A percentile compares a stretch with the other conserved stretches of the same genome.
These are phyloP conservation scores for Didymellaceae sp. DNA, from an alignment of 2,329 filamentous ascomycete genomes.

Conservation along the genomic window DNA sequence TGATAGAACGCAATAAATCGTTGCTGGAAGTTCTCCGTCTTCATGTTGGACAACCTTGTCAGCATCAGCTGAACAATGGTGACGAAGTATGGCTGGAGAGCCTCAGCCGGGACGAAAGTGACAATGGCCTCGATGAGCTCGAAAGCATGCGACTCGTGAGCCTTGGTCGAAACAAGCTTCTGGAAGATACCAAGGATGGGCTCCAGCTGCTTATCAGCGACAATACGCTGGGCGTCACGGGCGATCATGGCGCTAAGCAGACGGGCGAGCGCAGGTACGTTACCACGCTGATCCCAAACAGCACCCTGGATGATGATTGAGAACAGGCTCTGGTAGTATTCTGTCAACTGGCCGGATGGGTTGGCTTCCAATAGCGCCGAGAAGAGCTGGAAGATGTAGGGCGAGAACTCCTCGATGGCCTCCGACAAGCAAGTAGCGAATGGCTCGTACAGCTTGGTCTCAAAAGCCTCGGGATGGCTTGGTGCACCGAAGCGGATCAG, in stretches of 20 bases:
- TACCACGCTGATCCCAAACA: constrained; percentile 91
- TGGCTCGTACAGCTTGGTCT: constrained; percentile 80
- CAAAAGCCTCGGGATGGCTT: constrained; percentile 73
- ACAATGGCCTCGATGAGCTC: constrained; percentile 87
- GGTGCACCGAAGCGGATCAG: constrained; percentile 78
- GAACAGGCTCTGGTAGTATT: constrained; percentile 81
- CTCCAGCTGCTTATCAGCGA: constrained; percentile 81
- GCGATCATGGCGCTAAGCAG: constrained; percentile 84
- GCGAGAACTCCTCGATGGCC: constrained; percentile 91
- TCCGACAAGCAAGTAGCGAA: constrained; percentile 81
- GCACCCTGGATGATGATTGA: constrained; percentile 78
- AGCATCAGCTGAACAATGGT: constrained; percentile 84
- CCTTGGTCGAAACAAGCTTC: constrained; percentile 80
- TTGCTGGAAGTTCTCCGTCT: constrained; percentile 81
- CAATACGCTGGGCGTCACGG: constrained; percentile 74
- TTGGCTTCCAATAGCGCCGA: constrained; percentile 89
- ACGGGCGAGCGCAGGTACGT: constrained; percentile 87
- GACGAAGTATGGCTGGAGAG: constrained; percentile 77
- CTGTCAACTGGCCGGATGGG: constrained; percentile 76
- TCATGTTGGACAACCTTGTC: constrained; percentile 72
- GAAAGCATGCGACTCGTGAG: constrained; percentile 84
- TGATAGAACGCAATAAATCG: constrained; percentile 96
- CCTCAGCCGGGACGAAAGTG: constrained; percentile 73
- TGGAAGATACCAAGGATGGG: constrained; percentile 96
- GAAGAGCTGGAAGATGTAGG: constrained; percentile 95